Percentiles rank a stretch among this genome's conserved stretches.
Conservation (phyloP, 208 protist species). For the Acanthamoeba royreba region DNA sequence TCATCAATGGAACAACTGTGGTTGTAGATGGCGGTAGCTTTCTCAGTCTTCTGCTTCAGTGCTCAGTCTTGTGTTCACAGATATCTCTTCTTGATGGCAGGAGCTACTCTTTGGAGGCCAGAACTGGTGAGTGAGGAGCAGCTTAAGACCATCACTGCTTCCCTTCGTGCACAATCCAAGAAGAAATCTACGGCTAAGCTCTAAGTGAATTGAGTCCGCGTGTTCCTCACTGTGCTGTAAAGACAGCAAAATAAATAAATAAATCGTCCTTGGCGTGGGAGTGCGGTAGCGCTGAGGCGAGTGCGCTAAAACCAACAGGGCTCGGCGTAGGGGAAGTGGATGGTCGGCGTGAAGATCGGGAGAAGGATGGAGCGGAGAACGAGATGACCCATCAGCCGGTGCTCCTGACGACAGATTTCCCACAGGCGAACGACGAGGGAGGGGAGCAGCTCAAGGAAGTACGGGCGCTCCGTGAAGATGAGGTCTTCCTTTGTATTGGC, state of each 20-base stretch:
- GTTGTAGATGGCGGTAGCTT: not conserved
- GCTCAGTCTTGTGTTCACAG: not conserved
- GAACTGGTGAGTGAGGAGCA: not conserved
- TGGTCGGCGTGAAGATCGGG: not conserved
- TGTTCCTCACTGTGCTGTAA: too few relatives aligned
- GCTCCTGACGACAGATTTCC: not conserved
- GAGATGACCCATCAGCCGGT: not conserved
- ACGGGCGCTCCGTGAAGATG: not conserved
- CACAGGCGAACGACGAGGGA: not conserved
- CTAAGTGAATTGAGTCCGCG: too few relatives aligned
- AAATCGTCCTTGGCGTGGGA: too few relatives aligned
- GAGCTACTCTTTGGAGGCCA: not conserved
- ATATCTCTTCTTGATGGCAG: not conserved
- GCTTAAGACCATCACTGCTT: not conserved
- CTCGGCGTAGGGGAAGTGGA: slow-evolving; percentile 3
- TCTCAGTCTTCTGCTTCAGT: not conserved
- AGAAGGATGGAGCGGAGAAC: not conserved
- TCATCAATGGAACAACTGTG: not conserved
- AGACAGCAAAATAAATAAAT: too few relatives aligned
- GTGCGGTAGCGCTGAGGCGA: too few relatives aligned
- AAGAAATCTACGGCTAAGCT: not conserved
- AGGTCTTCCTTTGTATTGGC: not conserved
- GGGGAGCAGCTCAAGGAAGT: not conserved
- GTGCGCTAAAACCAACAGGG: not conserved
- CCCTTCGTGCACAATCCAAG: not conserved